Base-by-base conservation (phyloP, 2,329 filamentous ascomycete genomes). In the Cladosporium phlei region DNA sequence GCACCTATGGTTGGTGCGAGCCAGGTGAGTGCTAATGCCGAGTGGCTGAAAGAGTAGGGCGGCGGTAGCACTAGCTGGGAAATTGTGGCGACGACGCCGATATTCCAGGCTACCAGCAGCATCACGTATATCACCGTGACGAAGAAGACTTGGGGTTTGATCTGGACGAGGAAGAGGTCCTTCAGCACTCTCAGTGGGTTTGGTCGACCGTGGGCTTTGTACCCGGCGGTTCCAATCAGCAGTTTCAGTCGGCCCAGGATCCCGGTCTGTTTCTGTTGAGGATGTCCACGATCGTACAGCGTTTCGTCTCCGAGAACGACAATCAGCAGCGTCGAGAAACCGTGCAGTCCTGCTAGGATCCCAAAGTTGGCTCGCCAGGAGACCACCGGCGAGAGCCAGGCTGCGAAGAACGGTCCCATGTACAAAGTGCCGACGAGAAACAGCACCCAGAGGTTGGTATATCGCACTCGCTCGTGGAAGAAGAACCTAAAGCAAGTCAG, bases 401-500 rank as follows among this genome's bases (percentile, higher is more conserved):
- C 29, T 4, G 51, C 22, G 51, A 62, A 14, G 40, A 52, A 52
- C 5, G 50, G 50, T 2, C 50, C 50, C 7, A 52, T 8, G 32
- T 38, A 51, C 4, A 48, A 48, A n/a, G 42, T 43, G n/a, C 48
- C 46, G 6, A 61, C 47, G 34, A 64, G 57, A 45, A 57, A 59
- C 6, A 59, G 50, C 22, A 56, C 54, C 62, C 61, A 65, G 38
- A 66, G 57, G 16, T 62, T 64, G 47, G 65, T 59, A 35, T 63
- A 65, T 6, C 63, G 52, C 2, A 63, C 60, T 30, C 62, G 63
- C 43, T 66, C 63, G 34, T 66, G 62, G 52, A 66, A 66, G 56
- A 56, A 66, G 53, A 66, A 66, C 12, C 35, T 24, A 20, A 5
- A 8, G 20, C 11, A n/a, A 22, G 14, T 22, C 16, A 38, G 19